Conservation (phyloP, 108 stramenopile genomes). For the Aurantiochytrium sp. region DNA sequence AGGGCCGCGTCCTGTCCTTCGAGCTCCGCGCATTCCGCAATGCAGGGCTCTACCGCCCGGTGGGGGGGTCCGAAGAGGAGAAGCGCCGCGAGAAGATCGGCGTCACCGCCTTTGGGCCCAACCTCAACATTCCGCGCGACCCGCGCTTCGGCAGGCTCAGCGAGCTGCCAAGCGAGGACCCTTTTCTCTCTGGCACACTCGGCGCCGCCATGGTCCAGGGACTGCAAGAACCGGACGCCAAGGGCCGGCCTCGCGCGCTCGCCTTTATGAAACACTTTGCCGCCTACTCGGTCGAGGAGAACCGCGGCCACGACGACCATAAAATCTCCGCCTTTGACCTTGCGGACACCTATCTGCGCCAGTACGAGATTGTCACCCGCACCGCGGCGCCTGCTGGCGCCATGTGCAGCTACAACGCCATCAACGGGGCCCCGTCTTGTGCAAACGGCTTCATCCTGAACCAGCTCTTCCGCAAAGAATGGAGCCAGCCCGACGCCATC, state of each 20-base stretch:
- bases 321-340: neutral
- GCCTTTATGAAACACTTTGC: neutral
- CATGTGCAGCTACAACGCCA: conserved; percentile 5
- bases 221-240: neutral
- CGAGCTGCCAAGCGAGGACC: neutral
- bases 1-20: neutral
- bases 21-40: conserved; percentile 4
- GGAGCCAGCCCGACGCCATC: neutral
- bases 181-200: neutral
- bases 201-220: neutral
- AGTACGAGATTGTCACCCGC: neutral
- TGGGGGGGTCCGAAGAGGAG: neutral
- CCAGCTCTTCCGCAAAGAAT: neutral
- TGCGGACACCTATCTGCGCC: neutral
- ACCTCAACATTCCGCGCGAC: neutral
- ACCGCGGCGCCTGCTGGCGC: neutral
- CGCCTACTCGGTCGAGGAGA: conserved; percentile 10
- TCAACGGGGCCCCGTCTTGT: neutral
- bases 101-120: neutral
- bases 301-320: neutral
- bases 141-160: neutral
- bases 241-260: neutral
- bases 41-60: neutral
- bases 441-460: neutral
- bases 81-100: neutral